These are phyloP conservation scores for Cryptosporidium ubiquitum DNA, from an alignment of 169 alveolate genomes.

Conservation along the genomic window DNA sequence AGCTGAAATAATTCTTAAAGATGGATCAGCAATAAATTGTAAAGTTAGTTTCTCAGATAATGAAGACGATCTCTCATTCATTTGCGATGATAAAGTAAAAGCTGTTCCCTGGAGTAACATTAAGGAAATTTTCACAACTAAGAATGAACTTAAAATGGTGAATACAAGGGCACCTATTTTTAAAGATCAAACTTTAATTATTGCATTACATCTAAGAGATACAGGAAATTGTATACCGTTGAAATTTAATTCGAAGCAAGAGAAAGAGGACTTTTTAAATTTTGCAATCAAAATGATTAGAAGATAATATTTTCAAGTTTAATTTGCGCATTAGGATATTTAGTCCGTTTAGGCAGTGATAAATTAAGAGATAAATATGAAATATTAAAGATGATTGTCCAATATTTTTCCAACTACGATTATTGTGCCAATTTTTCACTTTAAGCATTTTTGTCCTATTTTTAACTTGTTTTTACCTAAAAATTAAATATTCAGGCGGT, in stretches of 20 bases:
- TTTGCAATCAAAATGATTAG: conserved; percentile 15
- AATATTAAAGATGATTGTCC: too few relatives aligned
- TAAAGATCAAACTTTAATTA: conserved; percentile 45
- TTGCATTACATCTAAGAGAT: conserved; percentile 58
- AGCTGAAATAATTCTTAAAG: conserved; percentile 56
- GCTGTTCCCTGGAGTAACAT: conserved; percentile 64
- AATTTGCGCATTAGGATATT: neutral
- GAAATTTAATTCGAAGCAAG: conserved; percentile 3
- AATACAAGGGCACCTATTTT: conserved; percentile 7
- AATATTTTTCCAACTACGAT: neutral
- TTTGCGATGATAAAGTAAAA: conserved; percentile 55
- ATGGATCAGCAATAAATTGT: conserved; percentile 24
- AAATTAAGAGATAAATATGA: too few relatives aligned
- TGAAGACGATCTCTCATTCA: conserved; percentile 44
- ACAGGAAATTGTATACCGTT: conserved; percentile 70
- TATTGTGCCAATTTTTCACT: neutral
- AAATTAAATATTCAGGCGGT: neutral
- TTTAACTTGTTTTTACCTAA: neutral
- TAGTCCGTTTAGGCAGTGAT: neutral
- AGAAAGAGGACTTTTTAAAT: conserved; percentile 21
- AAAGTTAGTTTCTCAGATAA: conserved; percentile 15
- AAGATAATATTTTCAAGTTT: neutral
- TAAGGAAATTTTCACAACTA: conserved; percentile 36
- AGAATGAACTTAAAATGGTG: conserved; percentile 19
- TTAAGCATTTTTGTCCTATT: too few relatives aligned